Evolutionary conservation across 108 stramenopile genomes (phyloP), one percentile per base, ranked within the genome.

Genomic region (Thalassiosira profunda): DNA sequence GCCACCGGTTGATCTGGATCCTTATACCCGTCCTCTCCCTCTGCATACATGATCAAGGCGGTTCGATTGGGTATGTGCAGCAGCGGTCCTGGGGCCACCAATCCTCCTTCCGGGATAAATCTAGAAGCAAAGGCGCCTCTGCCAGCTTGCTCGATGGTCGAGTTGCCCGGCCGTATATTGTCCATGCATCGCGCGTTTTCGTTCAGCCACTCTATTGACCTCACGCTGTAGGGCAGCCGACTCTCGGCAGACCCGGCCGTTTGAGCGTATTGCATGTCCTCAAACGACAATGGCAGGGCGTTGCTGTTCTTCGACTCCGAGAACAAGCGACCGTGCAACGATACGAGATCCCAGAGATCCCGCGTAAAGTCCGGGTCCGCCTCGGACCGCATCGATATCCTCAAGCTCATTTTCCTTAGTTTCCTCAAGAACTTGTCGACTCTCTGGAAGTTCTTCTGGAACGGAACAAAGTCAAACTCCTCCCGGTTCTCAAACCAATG

Each of bases 121-220:
- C 93, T 74, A 9, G 75, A 75, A 1, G 92, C 84, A 78, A 94
- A 94, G 3, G 86, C 93, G 1, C 93, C 93, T 41, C 84, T 63
- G 7, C 93, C 93, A 23, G 89, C 90, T 42, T 87, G 65, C 21
- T 46, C 42, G 20, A 94, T 63, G 7, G 86, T 85, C n/a, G 81
- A 81, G 35, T 70, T 76, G 1, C 74, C 70, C 3, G 79, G 72
- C 2, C 75, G 74, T 34, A 89, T 80, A 51, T 89, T 92, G 81
- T 92, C 88, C 72, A 92, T 61, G 44, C 91, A 92, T 52, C 77
- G 58, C 14, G 86, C 91, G 57, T 87, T 63, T 35, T 72, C 60
- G 28, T 79, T 56, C 38, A 89, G 48, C 59, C 79, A 83, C 11
- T 75, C 76, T 14, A 74, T 20, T 11, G 60, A 21, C 9, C 68